Percentiles rank a stretch among this genome's conserved stretches.
Evolutionary conservation across 2,329 filamentous ascomycete genomes (phyloP).

Genomic region (Dothistroma septosporum): DNA sequence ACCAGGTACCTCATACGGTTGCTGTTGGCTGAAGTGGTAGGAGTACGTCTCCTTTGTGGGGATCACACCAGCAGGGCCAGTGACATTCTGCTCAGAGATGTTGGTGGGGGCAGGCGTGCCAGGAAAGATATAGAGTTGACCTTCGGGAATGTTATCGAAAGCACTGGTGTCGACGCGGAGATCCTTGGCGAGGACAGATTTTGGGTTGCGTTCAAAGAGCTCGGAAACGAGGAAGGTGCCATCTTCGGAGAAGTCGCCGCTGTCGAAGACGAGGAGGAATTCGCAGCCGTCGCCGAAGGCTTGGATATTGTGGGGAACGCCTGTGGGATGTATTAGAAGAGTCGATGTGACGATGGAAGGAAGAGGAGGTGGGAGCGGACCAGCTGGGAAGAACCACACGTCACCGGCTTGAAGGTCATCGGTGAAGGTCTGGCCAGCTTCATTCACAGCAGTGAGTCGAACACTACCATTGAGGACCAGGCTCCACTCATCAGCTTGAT

Average conservation of each 20-base stretch:
- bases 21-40: slow-evolving; percentile 46
- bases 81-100: slow-evolving; percentile 44
- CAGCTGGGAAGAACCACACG: slow-evolving; percentile 55
- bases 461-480: slow-evolving; percentile 32
- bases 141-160: slow-evolving; percentile 38
- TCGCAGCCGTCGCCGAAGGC: slow-evolving; percentile 52
- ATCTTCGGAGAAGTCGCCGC: slow-evolving; percentile 57
- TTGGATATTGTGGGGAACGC: slow-evolving; percentile 32
- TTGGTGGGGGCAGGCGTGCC: slow-evolving; percentile 38
- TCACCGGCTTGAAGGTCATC: slow-evolving; percentile 42
- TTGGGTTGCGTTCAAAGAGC: slow-evolving; percentile 31
- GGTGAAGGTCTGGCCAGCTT: slow-evolving; percentile 32
- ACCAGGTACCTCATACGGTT: slow-evolving; percentile 50
- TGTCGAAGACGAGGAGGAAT: slow-evolving; percentile 59
- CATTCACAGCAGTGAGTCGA: slow-evolving; percentile 31
- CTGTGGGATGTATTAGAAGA: slow-evolving; percentile 2
- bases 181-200: slow-evolving; percentile 42
- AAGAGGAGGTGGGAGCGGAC: neutral
- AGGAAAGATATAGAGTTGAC: slow-evolving; percentile 43
- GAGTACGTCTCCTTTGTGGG: slow-evolving; percentile 34
- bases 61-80: slow-evolving; percentile 30
- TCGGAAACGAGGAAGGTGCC: slow-evolving; percentile 54
- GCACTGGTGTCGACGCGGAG: slow-evolving; percentile 38
- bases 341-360: neutral
- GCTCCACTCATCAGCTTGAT: slow-evolving; percentile 33